Base-by-base conservation (phyloP, 2,329 filamentous ascomycete genomes). In the Purpureocillium lavendulum region DNA sequence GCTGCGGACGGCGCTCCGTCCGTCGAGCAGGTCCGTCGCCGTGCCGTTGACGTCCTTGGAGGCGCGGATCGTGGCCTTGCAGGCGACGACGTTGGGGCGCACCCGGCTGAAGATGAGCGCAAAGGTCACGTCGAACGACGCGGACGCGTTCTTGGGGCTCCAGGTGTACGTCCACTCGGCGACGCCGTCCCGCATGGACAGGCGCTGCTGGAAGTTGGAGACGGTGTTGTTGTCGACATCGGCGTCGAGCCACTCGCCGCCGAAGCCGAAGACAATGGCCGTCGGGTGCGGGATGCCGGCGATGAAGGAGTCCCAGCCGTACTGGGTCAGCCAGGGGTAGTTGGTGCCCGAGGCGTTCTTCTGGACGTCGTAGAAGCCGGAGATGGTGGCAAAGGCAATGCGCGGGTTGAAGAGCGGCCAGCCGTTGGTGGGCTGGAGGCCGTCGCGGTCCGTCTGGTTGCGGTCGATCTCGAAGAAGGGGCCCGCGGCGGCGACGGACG, bases 1-100 rank as follows among this genome's bases (percentile, higher is more conserved):
- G 0, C 80, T 76, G 12, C 82, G 70, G 8, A 82, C 74, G n/a
- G 83, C 82, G 49, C 76, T 74, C 45, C 74, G 71, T 1, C 83
- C 83, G 47, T 87, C 79, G 4, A 87, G 53, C 0, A 85, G 63
- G 55, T 87, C 84, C 11, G 76, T 77, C 3, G 86, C 66, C 0
- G 71, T 77, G 3, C 71, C 74, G 39, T 77, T 68, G 3, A 65
- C 51, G 49, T 78, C 68, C 7, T 53, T 55, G 1, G 67, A 68
- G 2, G 82, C 70, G 45, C 79, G 82, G 49, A 81, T 64, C 39
- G 74, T 59, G 36, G 81, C 58, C 55, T 82, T 82, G 58, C 82
- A 72, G 10, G 77, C 70, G 47, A 84, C 77, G 45, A 85, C 65
- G n/a, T 73, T 67, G 49, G 84, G 85, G n/a, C 65, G 13, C 17